These are phyloP conservation scores for Aspergillus haitiensis DNA, from an alignment of 495 filamentous ascomycete genomes.

Conservation along the genomic window DNA sequence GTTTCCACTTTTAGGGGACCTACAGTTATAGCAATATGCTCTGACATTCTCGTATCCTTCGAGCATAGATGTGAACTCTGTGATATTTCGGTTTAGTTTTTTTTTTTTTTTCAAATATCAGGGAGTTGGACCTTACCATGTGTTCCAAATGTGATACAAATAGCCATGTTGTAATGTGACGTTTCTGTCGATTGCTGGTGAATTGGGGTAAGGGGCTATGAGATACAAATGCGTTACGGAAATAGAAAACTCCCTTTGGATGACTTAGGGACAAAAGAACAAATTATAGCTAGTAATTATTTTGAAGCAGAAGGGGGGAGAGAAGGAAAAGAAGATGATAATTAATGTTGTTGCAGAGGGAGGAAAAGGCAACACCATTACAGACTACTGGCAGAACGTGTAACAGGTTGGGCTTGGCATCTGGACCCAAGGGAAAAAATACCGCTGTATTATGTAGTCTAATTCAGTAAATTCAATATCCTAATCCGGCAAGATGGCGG, in stretches of 20 bases:
- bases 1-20: conserved; percentile 13
- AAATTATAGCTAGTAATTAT: no score
- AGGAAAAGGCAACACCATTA: conserved; percentile 24
- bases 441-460: no score
- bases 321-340: conserved; percentile 24
- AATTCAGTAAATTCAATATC: no score
- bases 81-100: background rate
- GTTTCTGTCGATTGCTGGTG: conserved; percentile 5
- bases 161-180: conserved; percentile 40
- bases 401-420: conserved; percentile 32
- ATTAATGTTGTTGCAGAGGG: background rate
- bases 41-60: conserved; percentile 56
- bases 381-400: conserved; percentile 21
- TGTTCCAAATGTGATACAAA: conserved; percentile 58
- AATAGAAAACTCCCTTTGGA: no score
- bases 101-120: conserved; percentile 11
- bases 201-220: background rate
- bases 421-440: conserved; percentile 6
- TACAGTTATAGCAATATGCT: conserved; percentile 57
- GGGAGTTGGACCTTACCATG: conserved; percentile 42
- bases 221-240: background rate
- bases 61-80: conserved; percentile 54
- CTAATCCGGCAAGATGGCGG: no score
- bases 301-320: background rate
- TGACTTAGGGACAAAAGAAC: no score